A percentile compares a stretch with the other conserved stretches of the same genome.
These are phyloP conservation scores for Neonectria magnoliae DNA, from an alignment of 2,329 filamentous ascomycete genomes.

Conservation along the genomic window DNA sequence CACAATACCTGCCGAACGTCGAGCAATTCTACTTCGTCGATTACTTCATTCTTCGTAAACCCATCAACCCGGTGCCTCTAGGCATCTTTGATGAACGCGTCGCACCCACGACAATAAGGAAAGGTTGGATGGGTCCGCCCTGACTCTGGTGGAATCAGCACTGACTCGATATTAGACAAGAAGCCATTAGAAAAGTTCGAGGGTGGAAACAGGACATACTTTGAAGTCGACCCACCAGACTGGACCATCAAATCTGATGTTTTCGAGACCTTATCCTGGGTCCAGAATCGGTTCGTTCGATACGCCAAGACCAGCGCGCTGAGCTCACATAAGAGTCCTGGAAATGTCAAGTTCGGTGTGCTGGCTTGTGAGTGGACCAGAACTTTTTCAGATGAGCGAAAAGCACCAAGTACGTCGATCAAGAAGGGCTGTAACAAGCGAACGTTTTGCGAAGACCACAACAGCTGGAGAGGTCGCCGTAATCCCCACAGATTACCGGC, in stretches of 20 bases:
- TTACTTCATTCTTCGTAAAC: conserved; percentile 51
- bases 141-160: not conserved
- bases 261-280: conserved; percentile 50
- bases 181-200: conserved; percentile 23
- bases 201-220: conserved; percentile 43
- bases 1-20: conserved; percentile 53
- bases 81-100: not conserved
- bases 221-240: conserved; percentile 45
- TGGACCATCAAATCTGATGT: conserved; percentile 52
- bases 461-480: conserved; percentile 31
- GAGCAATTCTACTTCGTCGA: conserved; percentile 58
- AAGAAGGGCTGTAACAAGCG: conserved; percentile 45
- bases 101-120: not conserved
- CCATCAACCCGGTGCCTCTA: not conserved
- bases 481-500: conserved; percentile 15
- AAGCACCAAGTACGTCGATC: conserved; percentile 18
- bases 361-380: conserved; percentile 54
- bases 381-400: conserved; percentile 28
- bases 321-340: conserved; percentile 46
- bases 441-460: conserved; percentile 37
- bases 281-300: conserved; percentile 49
- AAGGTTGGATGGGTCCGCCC: conserved; percentile 19
- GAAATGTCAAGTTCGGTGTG: conserved; percentile 53
- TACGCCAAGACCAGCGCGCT: conserved; percentile 49
- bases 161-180: conserved; percentile 27